Conservation (phyloP, 1,139 yeast genomes). For the Protomyces inouyei region DNA sequence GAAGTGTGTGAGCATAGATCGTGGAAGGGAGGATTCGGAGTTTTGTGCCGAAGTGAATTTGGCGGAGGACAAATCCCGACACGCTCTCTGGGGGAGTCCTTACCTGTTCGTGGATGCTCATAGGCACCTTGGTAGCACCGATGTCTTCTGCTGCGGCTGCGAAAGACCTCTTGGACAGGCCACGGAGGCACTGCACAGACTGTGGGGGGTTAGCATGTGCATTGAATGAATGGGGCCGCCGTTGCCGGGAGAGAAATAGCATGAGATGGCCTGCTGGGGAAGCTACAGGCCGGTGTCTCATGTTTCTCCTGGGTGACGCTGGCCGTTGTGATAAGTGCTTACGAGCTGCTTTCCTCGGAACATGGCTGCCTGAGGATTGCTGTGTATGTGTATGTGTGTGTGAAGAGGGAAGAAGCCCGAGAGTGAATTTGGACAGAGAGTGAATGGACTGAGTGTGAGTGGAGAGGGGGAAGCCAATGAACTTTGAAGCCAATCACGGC, state of each 20-base stretch:
- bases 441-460: too few species aligned
- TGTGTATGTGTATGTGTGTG: neutral
- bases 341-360: conserved; percentile 3
- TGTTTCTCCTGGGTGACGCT: neutral
- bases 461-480: too few species aligned
- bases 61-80: neutral
- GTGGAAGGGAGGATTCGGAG: neutral
- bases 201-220: neutral
- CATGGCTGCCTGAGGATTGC: neutral
- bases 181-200: neutral
- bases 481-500: too few species aligned
- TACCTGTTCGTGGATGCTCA: conserved; percentile 24
- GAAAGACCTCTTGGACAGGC: conserved; percentile 6
- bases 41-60: neutral
- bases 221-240: neutral
- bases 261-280: too few species aligned
- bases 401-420: neutral
- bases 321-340: neutral
- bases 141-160: conserved; percentile 25
- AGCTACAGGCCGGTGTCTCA: conserved; percentile 3
- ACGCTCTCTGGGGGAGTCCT: neutral
- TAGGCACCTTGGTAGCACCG: conserved; percentile 22
- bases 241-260: neutral
- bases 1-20: neutral
- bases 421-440: neutral